Conservation (phyloP, 2,329 filamentous ascomycete species). For the Fusarium torulosum region DNA sequence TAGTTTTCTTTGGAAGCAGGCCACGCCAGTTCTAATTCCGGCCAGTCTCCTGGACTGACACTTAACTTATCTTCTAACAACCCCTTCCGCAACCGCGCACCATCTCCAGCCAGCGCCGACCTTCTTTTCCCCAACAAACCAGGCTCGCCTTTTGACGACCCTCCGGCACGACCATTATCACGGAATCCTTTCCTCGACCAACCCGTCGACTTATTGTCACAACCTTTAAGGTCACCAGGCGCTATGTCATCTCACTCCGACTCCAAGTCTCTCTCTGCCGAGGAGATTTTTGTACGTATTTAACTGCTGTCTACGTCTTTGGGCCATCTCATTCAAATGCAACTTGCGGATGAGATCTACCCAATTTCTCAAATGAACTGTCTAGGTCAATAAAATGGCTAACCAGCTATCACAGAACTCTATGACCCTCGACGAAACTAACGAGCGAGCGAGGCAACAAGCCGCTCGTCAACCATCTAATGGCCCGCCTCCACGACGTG, state of each 20-base stretch:
- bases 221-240: conserved; percentile 58
- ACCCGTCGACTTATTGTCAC: conserved; percentile 52
- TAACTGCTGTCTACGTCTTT: background rate
- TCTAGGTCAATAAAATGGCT: background rate
- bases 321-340: background rate
- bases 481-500: conserved; percentile 43
- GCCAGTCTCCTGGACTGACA: conserved; percentile 60
- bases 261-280: conserved; percentile 65
- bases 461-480: conserved; percentile 54
- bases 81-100: conserved; percentile 80
- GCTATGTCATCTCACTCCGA: conserved; percentile 65
- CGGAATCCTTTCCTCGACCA: conserved; percentile 82
- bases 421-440: conserved; percentile 73
- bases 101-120: conserved; percentile 65
- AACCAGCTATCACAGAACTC: conserved; percentile 66
- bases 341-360: background rate
- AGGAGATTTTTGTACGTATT: conserved; percentile 81
- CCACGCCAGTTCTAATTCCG: conserved; percentile 45
- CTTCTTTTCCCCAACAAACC: conserved; percentile 55
- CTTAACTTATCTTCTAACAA: conserved; percentile 85
- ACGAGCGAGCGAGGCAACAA: conserved; percentile 55
- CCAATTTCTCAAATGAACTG: background rate
- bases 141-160: conserved; percentile 72
- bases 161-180: conserved; percentile 71
- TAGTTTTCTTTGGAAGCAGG: conserved; percentile 45